A percentile compares a stretch with the other conserved stretches of the same genome.
phyloP scores from a whole-genome alignment of 1,284 basidiomycete species.

The Malassezia restricta region DNA sequence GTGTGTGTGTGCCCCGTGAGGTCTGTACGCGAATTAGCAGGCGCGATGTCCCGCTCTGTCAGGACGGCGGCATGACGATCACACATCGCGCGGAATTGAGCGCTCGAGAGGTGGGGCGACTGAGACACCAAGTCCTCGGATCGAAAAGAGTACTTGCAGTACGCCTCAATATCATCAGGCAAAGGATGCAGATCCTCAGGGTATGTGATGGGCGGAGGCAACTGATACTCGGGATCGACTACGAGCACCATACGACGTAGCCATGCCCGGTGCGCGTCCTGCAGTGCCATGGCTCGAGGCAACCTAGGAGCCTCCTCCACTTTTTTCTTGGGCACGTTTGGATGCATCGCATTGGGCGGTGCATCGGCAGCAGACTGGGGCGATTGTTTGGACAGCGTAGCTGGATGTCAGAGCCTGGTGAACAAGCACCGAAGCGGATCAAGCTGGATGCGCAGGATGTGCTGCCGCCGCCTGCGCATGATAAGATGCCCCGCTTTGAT shows the following conservation, averaged over 20 bases:
- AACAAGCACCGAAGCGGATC: neutral
- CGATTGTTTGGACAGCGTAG: too few species aligned
- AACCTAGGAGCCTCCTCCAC: too few species aligned
- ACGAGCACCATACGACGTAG: constrained; percentile 1
- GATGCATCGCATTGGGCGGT: too few species aligned
- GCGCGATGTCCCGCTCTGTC: neutral
- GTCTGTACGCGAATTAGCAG: neutral
- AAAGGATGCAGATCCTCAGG: constrained; percentile 8
- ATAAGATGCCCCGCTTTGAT: constrained; percentile 12
- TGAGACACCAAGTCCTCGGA: constrained; percentile 5
- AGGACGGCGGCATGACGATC: constrained; percentile 2
- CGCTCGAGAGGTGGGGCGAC: neutral
- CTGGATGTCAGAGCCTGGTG: too few species aligned
- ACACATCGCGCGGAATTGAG: neutral
- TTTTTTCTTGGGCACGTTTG: neutral
- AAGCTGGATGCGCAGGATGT: neutral
- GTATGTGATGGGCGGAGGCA: neutral
- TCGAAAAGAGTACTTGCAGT: constrained; percentile 9
- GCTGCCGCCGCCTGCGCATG: constrained; percentile 2
- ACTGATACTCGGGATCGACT: constrained; percentile 5
- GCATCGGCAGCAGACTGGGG: too few species aligned
- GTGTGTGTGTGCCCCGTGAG: neutral
- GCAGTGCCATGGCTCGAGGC: neutral
- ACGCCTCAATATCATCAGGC: constrained; percentile 9
- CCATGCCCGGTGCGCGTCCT: neutral